Base-by-base conservation (phyloP, 306 rosid genomes). In the Rubus parviflorus region DNA sequence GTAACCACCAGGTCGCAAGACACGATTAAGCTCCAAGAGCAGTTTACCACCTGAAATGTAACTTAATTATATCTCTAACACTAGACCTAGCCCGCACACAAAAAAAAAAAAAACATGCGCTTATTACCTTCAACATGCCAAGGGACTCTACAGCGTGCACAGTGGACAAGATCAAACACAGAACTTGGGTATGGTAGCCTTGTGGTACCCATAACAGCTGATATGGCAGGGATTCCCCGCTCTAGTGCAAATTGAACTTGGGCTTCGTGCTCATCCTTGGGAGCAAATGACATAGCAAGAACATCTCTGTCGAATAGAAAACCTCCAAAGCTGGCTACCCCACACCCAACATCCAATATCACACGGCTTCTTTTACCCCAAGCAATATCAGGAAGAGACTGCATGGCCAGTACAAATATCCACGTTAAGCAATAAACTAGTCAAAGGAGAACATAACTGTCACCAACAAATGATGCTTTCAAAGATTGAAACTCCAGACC, bases 61-160 rank as follows among this genome's bases (percentile, higher is more conserved):
- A 72, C 68, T 52, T 61, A 61, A 60, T 49, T 62, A 69, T 58
- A 80, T 80, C 61, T 68, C 61, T 11, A 63, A 74, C 75, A 58
- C 41, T 46, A 37, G 0, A 68, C 23, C 77, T 41, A 57, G 68
- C 66, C 46, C 57, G 8, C 58, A 30, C 25, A n/a, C n/a, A 54
- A 56, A 70, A 23, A 47, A 58, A 68, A n/a, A 15, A 3, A 61
- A 40, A 57, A 12, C 17, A 45, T 56, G 47, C 49, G 12, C 17
- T 74, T 51, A 38, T 60, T 69, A 93, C 98, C 98, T 86, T 93
- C 98, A 82, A 81, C 46, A 77, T 93, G 98, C 98, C 98, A 93
- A 80, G 98, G 97, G 77, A 93, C 98, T 87, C 98, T 91, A 81
- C 98, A 93, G 41, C 97, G 98, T 7, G 98, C 98, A 77, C 98